Evolutionary conservation across 805 yeast genomes (phyloP).

Genomic region (Starmerella apicola): DNA sequence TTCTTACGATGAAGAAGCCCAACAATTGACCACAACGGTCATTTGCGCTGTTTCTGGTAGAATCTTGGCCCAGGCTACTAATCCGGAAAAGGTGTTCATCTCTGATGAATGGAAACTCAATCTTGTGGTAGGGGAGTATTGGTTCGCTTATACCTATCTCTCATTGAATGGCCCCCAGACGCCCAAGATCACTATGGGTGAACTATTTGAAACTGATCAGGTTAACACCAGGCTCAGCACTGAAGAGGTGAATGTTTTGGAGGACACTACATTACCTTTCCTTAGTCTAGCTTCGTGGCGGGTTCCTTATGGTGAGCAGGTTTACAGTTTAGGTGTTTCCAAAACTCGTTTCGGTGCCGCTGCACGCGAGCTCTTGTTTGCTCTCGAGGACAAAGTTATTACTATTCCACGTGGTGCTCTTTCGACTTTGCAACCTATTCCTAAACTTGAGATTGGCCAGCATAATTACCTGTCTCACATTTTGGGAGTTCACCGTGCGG

Average conservation of each 20-base stretch:
- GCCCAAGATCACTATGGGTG: conserved; percentile 55
- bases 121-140: conserved; percentile 66
- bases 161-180: conserved; percentile 38
- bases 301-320: conserved; percentile 37
- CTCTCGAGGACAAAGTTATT: conserved; percentile 47
- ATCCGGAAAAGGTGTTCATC: conserved; percentile 32
- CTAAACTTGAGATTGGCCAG: conserved; percentile 39
- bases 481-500: conserved; percentile 31
- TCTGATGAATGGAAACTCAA: conserved; percentile 35
- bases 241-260: conserved; percentile 28
- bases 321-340: conserved; percentile 42
- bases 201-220: conserved; percentile 56
- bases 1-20: conserved; percentile 27
- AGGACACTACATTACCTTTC: conserved; percentile 33
- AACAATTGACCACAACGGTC: conserved; percentile 36
- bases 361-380: conserved; percentile 48
- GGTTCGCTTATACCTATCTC: conserved; percentile 60
- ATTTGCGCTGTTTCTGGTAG: conserved; percentile 64
- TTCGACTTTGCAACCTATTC: conserved; percentile 57
- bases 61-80: conserved; percentile 35
- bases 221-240: conserved; percentile 35
- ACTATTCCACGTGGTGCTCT: conserved; percentile 58
- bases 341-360: conserved; percentile 56
- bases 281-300: conserved; percentile 45
- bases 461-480: conserved; percentile 49